A percentile compares a stretch with the other conserved stretches of the same genome.
phyloP scores from a whole-genome alignment of 257 asterid species.

The Jasminum sambac region DNA sequence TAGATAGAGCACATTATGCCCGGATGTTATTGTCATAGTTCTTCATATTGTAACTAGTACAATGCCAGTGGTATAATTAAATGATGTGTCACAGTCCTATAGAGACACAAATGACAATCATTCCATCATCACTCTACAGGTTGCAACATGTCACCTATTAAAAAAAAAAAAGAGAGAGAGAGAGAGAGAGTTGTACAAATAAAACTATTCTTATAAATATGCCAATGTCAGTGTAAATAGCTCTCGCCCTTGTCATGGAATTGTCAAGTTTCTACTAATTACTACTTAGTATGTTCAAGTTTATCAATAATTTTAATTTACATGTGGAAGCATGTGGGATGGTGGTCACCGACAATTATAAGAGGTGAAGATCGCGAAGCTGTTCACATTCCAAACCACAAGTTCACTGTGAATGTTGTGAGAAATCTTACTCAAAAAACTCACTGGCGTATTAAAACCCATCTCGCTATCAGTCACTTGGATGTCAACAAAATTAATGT shows the following conservation, averaged over 20 bases:
- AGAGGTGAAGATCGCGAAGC: conserved; percentile 99
- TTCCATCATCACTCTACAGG: too few species aligned
- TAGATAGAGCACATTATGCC: not conserved
- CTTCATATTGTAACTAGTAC: not conserved
- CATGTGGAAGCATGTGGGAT: conserved; percentile 75
- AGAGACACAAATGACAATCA: too few species aligned
- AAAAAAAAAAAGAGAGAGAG: too few species aligned
- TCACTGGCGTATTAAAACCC: conserved; percentile 95
- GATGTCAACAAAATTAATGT: conserved; percentile 91
- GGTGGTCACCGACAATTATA: conserved; percentile 96
- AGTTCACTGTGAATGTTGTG: conserved; percentile 86
- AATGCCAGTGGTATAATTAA: too few species aligned
- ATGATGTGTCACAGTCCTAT: too few species aligned
- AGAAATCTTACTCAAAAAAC: conserved; percentile 85
- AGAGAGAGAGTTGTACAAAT: too few species aligned
- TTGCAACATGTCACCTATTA: too few species aligned
- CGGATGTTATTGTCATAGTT: not conserved
- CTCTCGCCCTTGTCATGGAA: not conserved
- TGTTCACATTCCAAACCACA: conserved; percentile 94
- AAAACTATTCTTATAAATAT: too few species aligned
- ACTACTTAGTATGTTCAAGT: not conserved
- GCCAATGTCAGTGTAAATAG: too few species aligned
- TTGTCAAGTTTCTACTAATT: not conserved
- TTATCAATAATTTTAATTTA: conserved; percentile 23
- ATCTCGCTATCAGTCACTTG: conserved; percentile 81